A percentile compares a stretch with the other conserved stretches of the same genome.
Evolutionary conservation across 2,329 filamentous ascomycete genomes (phyloP).

Genomic region (Rhynchosporium graminicola): DNA sequence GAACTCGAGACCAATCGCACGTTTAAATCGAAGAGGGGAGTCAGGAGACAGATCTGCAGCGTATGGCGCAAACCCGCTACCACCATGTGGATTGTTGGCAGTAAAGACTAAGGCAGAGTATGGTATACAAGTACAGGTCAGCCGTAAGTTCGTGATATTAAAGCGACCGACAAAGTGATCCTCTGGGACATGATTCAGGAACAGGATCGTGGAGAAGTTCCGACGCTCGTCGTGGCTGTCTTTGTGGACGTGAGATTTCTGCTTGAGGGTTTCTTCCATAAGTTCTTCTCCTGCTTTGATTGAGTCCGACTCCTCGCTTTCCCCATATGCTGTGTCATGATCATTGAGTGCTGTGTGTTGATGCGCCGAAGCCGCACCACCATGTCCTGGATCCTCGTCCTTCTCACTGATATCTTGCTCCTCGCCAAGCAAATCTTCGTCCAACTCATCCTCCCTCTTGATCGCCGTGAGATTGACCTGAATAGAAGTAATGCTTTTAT

Average conservation of each 20-base stretch:
- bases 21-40: background rate
- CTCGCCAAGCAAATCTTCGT: too few species aligned
- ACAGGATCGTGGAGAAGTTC: constrained; percentile 2
- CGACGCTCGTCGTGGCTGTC: constrained; percentile 5
- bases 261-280: constrained; percentile 7
- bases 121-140: constrained; percentile 7
- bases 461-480: constrained; percentile 8
- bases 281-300: background rate
- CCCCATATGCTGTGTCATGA: background rate
- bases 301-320: background rate
- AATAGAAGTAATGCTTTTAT: constrained; percentile 3
- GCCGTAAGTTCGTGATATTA: constrained; percentile 15
- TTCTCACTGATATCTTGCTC: background rate
- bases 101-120: background rate
- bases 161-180: constrained; percentile 13
- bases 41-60: background rate
- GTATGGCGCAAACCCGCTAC: constrained; percentile 5
- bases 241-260: constrained; percentile 6
- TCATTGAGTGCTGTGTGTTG: background rate
- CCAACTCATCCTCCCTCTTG: background rate
- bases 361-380: background rate
- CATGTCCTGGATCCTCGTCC: background rate
- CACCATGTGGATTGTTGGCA: constrained; percentile 4
- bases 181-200: constrained; percentile 7
- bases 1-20: background rate